These are phyloP conservation scores for Areca catechu DNA, from an alignment of 176 grass and related monocot species.

Conservation along the genomic window DNA sequence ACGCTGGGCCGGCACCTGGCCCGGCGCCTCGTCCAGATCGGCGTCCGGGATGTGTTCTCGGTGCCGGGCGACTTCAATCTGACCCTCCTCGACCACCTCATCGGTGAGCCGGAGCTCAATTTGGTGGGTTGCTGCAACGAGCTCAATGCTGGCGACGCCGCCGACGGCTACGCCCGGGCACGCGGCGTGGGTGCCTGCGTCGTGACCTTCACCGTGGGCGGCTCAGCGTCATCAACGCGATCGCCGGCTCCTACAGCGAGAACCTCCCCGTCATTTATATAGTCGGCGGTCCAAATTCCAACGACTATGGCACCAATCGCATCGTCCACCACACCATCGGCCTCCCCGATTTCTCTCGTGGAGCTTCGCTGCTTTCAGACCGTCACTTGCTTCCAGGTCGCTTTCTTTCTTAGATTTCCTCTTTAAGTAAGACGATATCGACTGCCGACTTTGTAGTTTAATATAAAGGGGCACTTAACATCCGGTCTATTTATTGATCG, in stretches of 20 bases:
- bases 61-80: conserved; percentile 15
- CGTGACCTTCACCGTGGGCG: conserved; percentile 13
- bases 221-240: conserved; percentile 17
- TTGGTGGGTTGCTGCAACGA: conserved; percentile 17
- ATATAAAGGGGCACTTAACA: too few relatives aligned
- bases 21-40: conserved; percentile 10
- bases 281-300: conserved; percentile 13
- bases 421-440: background rate
- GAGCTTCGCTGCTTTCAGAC: conserved; percentile 17
- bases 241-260: conserved; percentile 19
- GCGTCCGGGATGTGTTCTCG: conserved; percentile 7
- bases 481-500: too few relatives aligned
- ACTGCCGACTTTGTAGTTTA: background rate
- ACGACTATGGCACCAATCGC: conserved; percentile 19
- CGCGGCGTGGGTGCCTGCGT: conserved; percentile 11
- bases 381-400: conserved; percentile 16
- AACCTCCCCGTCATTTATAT: conserved; percentile 13
- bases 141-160: conserved; percentile 13
- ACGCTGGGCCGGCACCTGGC: conserved; percentile 8
- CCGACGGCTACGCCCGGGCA: conserved; percentile 19
- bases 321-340: conserved; percentile 21
- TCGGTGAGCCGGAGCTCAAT: conserved; percentile 5
- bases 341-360: conserved; percentile 10
- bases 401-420: background rate
- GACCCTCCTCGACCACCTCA: conserved; percentile 17